A percentile compares a stretch with the other conserved stretches of the same genome.
These are phyloP conservation scores for Basipetospora chlamydospora DNA, from an alignment of 2,329 filamentous ascomycete genomes.

Conservation along the genomic window DNA sequence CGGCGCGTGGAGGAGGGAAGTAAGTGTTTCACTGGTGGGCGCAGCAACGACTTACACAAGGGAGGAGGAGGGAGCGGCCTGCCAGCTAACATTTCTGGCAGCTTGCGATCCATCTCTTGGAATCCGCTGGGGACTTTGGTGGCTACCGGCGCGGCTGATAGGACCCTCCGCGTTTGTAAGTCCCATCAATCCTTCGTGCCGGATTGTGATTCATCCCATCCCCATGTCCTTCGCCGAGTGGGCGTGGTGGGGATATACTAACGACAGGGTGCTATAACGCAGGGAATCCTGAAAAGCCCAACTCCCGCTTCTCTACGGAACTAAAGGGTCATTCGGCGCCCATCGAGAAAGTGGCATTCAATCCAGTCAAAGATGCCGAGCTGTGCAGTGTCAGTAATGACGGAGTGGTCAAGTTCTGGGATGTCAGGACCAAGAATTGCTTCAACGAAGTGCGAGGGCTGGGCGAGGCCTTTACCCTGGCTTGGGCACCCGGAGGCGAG, in stretches of 20 bases:
- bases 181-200: constrained; percentile 9
- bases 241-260: background rate
- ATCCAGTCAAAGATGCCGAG: constrained; percentile 62
- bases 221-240: too few species aligned
- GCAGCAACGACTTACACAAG: constrained; percentile 14
- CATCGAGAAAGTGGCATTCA: constrained; percentile 66
- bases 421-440: constrained; percentile 57
- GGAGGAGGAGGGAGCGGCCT: too few species aligned
- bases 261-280: too few species aligned
- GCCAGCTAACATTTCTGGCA: constrained; percentile 16
- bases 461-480: constrained; percentile 54
- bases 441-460: constrained; percentile 54
- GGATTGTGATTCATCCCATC: too few species aligned
- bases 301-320: constrained; percentile 61
- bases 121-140: constrained; percentile 73
- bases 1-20: constrained; percentile 36
- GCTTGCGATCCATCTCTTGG: constrained; percentile 73
- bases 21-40: too few species aligned
- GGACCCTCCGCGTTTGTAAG: constrained; percentile 58
- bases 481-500: constrained; percentile 59
- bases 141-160: constrained; percentile 63
- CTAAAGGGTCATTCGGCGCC: constrained; percentile 50
- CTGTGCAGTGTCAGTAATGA: constrained; percentile 62
- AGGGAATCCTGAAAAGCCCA: constrained; percentile 65
- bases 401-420: constrained; percentile 66